Evolutionary conservation across 2,329 filamentous ascomycete genomes (phyloP).

Genomic region (Coniochaeta hoffmannii): DNA sequence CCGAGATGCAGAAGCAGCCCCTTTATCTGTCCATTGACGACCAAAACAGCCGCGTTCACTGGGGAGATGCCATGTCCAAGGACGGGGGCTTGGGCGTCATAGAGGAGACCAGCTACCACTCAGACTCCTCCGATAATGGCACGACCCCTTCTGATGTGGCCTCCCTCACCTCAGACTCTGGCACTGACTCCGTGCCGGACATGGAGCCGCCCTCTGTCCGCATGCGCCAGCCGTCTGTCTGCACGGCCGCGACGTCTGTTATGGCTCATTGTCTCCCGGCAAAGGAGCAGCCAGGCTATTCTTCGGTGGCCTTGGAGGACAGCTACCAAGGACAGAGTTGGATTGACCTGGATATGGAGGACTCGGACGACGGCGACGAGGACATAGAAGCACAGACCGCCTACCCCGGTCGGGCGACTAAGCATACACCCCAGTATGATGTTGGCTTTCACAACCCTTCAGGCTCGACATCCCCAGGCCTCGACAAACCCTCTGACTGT

Average conservation of each 20-base stretch:
- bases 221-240: conserved; percentile 27
- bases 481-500: background rate
- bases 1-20: background rate
- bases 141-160: background rate
- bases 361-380: background rate
- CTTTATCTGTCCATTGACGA: background rate
- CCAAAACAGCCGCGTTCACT: background rate
- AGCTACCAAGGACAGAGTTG: background rate
- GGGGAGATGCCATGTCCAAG: background rate
- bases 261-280: conserved; percentile 7
- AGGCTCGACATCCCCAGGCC: background rate
- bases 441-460: background rate
- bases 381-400: background rate
- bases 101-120: background rate
- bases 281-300: background rate
- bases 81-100: background rate
- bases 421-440: background rate
- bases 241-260: conserved; percentile 32
- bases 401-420: background rate
- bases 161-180: conserved; percentile 15
- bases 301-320: background rate
- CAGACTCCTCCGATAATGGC: background rate
- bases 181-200: conserved; percentile 27
- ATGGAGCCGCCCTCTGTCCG: conserved; percentile 24
- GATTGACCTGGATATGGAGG: background rate